phyloP scores from a whole-genome alignment of 2,329 filamentous ascomycete genomes.

The Acephala macrosclerotiorum region DNA sequence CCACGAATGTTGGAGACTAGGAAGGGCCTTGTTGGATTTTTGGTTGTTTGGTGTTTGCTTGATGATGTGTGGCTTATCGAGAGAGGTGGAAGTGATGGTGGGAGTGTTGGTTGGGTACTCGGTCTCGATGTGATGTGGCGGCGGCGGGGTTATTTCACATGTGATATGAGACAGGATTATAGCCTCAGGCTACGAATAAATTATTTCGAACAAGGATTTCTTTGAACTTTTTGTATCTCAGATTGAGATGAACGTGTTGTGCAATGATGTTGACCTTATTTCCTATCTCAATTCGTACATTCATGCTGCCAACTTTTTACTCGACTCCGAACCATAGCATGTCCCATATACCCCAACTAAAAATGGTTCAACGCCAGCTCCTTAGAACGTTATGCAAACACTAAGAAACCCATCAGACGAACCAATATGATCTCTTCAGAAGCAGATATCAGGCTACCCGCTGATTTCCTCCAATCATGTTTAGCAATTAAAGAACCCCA shows the following conservation, averaged over 20 bases:
- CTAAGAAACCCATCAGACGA: background rate
- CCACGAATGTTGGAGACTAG: background rate
- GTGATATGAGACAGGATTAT: background rate
- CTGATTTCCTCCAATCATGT: too few relatives aligned
- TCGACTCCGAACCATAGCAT: background rate
- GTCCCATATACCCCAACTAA: background rate
- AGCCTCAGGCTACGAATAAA: background rate
- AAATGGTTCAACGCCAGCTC: background rate
- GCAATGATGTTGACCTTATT: background rate
- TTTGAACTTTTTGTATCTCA: background rate
- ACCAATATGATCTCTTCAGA: too few relatives aligned
- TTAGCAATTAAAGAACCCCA: background rate
- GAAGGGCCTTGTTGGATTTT: background rate
- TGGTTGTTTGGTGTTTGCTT: background rate
- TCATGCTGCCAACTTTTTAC: background rate
- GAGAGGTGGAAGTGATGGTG: background rate
- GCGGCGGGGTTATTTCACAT: background rate
- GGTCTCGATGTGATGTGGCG: background rate
- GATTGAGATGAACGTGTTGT: background rate
- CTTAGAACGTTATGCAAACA: background rate
- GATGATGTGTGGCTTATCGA: slow-evolving; percentile 9
- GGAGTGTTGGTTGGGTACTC: background rate
- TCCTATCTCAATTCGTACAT: background rate
- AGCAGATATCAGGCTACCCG: too few relatives aligned
- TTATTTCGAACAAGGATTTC: background rate